Conservation (phyloP, 1,139 yeast genomes). For the Pichia terricola region DNA sequence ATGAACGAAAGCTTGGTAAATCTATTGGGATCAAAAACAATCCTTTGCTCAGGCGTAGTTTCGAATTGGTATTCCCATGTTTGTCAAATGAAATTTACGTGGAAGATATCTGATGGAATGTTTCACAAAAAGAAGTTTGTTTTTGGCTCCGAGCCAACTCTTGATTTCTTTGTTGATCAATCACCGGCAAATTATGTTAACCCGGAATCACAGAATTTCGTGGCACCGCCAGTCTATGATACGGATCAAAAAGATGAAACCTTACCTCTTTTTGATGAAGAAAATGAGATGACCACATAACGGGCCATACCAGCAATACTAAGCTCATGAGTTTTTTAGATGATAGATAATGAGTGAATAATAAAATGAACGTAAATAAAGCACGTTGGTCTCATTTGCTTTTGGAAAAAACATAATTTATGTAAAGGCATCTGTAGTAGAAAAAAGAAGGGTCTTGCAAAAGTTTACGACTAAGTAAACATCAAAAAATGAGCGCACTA, state of each 20-base stretch:
- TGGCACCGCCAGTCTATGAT: conserved; percentile 9
- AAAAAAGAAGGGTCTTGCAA: no score
- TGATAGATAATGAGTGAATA: neutral
- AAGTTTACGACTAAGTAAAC: no score
- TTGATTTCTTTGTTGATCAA: conserved; percentile 4
- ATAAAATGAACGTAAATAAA: neutral
- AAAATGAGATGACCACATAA: no score
- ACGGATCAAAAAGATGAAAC: no score
- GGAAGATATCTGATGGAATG: conserved; percentile 4
- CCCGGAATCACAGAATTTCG: neutral
- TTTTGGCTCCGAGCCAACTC: conserved; percentile 1
- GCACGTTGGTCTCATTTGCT: no score
- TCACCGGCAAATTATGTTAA: neutral
- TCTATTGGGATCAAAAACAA: neutral
- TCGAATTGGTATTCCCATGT: conserved; percentile 4
- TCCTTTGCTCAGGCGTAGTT: conserved; percentile 4
- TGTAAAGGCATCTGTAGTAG: no score
- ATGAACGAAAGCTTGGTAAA: conserved; percentile 3
- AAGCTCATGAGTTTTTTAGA: no score
- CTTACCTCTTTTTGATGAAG: no score
- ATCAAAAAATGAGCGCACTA: no score
- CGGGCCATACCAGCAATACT: no score
- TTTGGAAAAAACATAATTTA: no score
- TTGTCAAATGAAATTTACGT: neutral
- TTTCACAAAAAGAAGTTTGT: conserved; percentile 1